These are phyloP conservation scores for Erythrophleum ivorense DNA, from an alignment of 331 rosid genomes.

Conservation along the genomic window DNA sequence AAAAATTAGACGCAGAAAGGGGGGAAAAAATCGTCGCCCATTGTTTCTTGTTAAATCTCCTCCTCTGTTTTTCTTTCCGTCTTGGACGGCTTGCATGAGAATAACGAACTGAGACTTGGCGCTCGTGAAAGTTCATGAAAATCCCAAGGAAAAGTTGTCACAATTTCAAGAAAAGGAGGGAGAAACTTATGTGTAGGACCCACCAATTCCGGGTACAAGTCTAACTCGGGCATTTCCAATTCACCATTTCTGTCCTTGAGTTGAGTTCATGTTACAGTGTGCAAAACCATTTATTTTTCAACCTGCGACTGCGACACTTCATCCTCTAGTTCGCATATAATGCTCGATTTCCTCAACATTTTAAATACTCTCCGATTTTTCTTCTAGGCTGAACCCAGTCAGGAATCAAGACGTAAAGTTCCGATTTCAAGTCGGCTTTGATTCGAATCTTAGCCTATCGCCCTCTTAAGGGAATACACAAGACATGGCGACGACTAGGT, in stretches of 20 bases:
- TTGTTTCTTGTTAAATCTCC: not conserved
- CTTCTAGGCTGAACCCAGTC: slow-evolving; percentile 33
- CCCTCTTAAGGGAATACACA: not conserved
- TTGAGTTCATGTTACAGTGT: not conserved
- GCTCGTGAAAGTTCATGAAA: slow-evolving; percentile 13
- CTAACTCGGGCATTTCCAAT: not conserved
- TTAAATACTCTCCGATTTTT: not conserved
- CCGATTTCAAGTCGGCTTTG: slow-evolving; percentile 1
- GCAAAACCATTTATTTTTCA: not conserved
- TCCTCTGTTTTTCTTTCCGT: not conserved
- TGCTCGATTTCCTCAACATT: not conserved
- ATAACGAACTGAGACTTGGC: not conserved
- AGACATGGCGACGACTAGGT: slow-evolving; percentile 67
- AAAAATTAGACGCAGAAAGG: not conserved
- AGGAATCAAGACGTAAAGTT: slow-evolving; percentile 32
- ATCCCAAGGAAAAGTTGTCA: not conserved
- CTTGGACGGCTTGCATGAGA: not conserved
- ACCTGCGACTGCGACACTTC: not conserved
- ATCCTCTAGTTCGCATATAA: not conserved
- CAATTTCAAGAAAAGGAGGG: not conserved
- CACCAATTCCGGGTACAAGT: not conserved
- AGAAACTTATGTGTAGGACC: not conserved
- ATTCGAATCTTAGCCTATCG: slow-evolving; percentile 3
- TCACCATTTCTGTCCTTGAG: not conserved
- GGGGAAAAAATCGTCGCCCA: too few species aligned